Evolutionary conservation across 257 asterid genomes (phyloP).

Genomic region (Plectranthus barbatus): DNA sequence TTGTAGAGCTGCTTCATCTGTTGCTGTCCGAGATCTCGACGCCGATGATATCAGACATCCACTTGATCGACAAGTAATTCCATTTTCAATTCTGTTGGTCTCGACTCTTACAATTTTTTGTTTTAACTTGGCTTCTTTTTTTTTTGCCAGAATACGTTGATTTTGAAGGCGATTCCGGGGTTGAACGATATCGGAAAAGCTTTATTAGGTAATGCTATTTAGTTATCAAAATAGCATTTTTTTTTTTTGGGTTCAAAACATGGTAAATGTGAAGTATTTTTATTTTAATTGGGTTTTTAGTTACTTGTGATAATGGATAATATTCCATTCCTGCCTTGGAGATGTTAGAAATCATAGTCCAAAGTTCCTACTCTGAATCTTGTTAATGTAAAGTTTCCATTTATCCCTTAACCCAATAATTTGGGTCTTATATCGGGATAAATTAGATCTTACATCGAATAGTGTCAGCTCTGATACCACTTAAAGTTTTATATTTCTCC

Average conservation of each 20-base stretch:
- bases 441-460: no score
- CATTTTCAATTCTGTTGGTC: not conserved
- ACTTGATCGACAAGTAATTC: conserved; percentile 75
- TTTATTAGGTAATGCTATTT: conserved; percentile 49
- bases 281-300: no score
- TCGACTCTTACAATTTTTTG: not conserved
- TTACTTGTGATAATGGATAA: no score
- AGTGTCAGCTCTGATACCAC: no score
- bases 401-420: no score
- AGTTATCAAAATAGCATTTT: not conserved
- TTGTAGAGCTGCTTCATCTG: conserved; percentile 49
- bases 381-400: no score
- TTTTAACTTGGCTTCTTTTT: not conserved
- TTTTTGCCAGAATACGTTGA: conserved; percentile 60
- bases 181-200: conserved; percentile 62
- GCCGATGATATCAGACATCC: conserved; percentile 96
- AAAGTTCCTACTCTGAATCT: no score
- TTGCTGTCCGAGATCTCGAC: conserved; percentile 56
- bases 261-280: not conserved
- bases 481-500: no score
- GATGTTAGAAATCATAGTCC: no score
- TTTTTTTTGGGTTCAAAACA: not conserved
- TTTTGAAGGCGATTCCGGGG: conserved; percentile 92
- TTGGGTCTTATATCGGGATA: no score
- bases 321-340: no score